Conservation (phyloP, 768 basidiomycete species). For the Paxillus rubicundulus region DNA sequence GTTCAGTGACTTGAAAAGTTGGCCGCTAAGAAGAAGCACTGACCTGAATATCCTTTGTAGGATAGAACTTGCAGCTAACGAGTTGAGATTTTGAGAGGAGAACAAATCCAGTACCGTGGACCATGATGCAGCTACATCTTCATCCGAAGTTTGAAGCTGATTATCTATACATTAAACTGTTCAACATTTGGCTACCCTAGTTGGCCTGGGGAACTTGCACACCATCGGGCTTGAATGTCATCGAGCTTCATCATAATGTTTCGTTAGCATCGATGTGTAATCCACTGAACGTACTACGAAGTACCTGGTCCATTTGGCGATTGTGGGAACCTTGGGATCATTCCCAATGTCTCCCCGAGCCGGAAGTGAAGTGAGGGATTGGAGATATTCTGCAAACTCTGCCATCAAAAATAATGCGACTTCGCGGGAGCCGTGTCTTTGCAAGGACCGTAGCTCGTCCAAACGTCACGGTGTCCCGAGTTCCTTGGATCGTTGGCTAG, state of each 20-base stretch:
- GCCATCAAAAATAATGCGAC: conserved; percentile 12
- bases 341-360: conserved; percentile 2
- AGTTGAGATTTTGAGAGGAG: not conserved
- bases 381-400: conserved; percentile 23
- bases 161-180: conserved; percentile 13
- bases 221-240: conserved; percentile 15
- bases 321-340: conserved; percentile 13
- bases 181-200: conserved; percentile 3
- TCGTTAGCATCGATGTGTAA: conserved; percentile 14
- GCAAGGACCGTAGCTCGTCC: no score
- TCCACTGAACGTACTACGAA: not conserved
- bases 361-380: conserved; percentile 14
- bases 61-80: conserved; percentile 1
- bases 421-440: not conserved
- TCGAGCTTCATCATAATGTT: conserved; percentile 10
- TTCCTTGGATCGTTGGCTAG: no score
- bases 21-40: not conserved
- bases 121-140: conserved; percentile 14
- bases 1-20: conserved; percentile 1
- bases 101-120: conserved; percentile 36
- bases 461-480: no score
- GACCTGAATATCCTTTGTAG: conserved; percentile 16
- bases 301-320: conserved; percentile 28
- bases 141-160: conserved; percentile 6
- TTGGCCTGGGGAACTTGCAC: not conserved